A percentile compares a stretch with the other conserved stretches of the same genome.
phyloP scores from a whole-genome alignment of 2,329 filamentous ascomycete genomes.

The Metarhizium brunneum region DNA sequence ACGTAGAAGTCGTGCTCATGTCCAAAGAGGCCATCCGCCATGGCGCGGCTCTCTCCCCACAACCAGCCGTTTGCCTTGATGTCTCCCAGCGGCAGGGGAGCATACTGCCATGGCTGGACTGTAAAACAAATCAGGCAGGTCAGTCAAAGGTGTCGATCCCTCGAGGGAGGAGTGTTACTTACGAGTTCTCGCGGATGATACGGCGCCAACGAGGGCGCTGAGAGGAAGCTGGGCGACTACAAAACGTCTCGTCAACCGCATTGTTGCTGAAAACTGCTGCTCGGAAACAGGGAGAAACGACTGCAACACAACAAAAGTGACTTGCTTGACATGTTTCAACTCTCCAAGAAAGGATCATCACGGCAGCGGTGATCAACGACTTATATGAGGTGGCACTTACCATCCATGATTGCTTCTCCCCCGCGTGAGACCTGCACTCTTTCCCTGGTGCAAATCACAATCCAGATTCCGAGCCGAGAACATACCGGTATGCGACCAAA shows the following conservation, averaged over 20 bases:
- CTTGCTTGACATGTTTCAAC: background rate
- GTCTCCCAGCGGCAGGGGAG: conserved; percentile 34
- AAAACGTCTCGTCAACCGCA: background rate
- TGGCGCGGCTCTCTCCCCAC: conserved; percentile 36
- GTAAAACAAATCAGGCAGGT: background rate
- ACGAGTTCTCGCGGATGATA: conserved; percentile 1
- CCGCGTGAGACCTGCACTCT: background rate
- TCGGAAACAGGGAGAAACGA: background rate
- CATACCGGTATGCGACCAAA: background rate
- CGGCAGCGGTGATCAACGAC: background rate
- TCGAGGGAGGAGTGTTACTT: background rate
- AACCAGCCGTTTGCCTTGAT: conserved; percentile 44
- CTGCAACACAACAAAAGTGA: background rate
- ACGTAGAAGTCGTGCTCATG: conserved; percentile 45
- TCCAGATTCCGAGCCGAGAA: background rate
- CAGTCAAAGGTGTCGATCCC: background rate
- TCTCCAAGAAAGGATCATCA: background rate
- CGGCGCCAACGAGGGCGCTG: background rate
- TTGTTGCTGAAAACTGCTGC: background rate
- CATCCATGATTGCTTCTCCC: background rate
- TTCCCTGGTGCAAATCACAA: background rate
- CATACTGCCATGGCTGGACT: conserved; percentile 13
- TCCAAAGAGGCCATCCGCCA: conserved; percentile 41
- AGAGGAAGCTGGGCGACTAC: conserved; percentile 4
- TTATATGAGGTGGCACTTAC: background rate